phyloP scores from a whole-genome alignment of 202 grass and related monocot species.

The Cymbopogon flexuosus region DNA sequence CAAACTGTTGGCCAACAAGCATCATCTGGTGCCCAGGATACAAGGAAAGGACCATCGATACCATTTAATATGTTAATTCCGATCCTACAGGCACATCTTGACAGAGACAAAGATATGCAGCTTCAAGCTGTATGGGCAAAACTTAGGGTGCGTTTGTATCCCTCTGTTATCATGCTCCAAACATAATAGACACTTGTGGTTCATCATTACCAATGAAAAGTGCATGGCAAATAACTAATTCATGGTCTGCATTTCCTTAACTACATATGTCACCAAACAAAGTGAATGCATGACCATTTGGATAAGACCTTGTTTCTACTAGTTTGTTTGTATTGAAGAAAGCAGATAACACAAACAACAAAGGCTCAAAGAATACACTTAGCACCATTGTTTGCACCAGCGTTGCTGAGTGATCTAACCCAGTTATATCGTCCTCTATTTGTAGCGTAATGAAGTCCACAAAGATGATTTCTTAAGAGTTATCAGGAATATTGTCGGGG shows the following conservation, averaged over 20 bases:
- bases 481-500: conserved; percentile 89
- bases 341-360: conserved; percentile 1
- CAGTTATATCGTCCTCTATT: conserved; percentile 19
- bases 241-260: conserved; percentile 1
- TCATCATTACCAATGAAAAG: conserved; percentile 16
- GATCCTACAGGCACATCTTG: conserved; percentile 78
- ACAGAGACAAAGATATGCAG: conserved; percentile 97
- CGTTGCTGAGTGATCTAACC: conserved; percentile 22
- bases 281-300: background rate
- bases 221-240: background rate
- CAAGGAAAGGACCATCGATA: conserved; percentile 63
- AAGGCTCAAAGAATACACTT: conserved; percentile 19
- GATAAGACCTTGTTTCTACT: conserved; percentile 12
- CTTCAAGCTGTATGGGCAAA: conserved; percentile 77
- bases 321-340: conserved; percentile 11
- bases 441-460: conserved; percentile 83
- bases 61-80: conserved; percentile 98
- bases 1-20: conserved; percentile 51
- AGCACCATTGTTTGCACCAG: background rate
- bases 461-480: conserved; percentile 98
- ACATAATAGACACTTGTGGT: background rate
- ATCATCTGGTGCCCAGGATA: conserved; percentile 42
- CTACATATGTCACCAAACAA: background rate
- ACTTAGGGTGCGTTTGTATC: conserved; percentile 61
- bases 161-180: background rate